Base-by-base conservation (phyloP, 192 early-diverging fungal genomes). In the Dispira parvispora region DNA sequence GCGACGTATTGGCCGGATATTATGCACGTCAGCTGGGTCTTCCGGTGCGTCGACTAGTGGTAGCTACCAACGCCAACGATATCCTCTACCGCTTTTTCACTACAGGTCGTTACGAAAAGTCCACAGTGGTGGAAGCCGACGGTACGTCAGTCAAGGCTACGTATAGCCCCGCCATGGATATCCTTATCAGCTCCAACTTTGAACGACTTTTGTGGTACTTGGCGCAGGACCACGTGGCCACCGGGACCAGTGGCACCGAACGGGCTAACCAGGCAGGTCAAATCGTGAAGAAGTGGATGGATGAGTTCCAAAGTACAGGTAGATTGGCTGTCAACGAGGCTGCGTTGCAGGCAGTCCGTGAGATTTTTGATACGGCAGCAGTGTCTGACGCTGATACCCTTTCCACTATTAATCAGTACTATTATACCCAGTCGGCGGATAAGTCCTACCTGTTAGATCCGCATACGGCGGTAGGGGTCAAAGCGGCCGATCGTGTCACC, bases 41-140 rank as follows among this genome's bases (percentile, higher is more conserved):
- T 21, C 96, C 96, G 10, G 80, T 88, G 63, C 72, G 73, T 28
- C 79, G 80, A 44, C 78, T 99, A 46, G 69, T 89, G 16, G 80
- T 94, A 47, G 93, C 96, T n/a, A 99, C 96, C 32, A 99, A 99
- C 73, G 82, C 82, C 54, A 99, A 99, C 71, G 94, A 99, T 72
- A 99, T 99, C 63, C 73, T 99, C 14, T 81, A 96, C 68, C 86
- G 94, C 46, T 99, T 99, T 86, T 82, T 96, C 69, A 63, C 82
- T 63, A 80, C 89, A 3, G 90, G 88, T 50, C 78, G 69, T 23
- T 99, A 94, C 70, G 83, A 86, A 68, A 92, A 91, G 75, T 78
- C 80, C 53, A 75, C 73, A 25, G 72, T 68, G 25, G 72, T 68
- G 43, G 71, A 76, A 14, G 64, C 45, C 25, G 71, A 67, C 55